Conservation (phyloP, 2,329 filamentous ascomycete species). For the Fusarium heterosporum region DNA sequence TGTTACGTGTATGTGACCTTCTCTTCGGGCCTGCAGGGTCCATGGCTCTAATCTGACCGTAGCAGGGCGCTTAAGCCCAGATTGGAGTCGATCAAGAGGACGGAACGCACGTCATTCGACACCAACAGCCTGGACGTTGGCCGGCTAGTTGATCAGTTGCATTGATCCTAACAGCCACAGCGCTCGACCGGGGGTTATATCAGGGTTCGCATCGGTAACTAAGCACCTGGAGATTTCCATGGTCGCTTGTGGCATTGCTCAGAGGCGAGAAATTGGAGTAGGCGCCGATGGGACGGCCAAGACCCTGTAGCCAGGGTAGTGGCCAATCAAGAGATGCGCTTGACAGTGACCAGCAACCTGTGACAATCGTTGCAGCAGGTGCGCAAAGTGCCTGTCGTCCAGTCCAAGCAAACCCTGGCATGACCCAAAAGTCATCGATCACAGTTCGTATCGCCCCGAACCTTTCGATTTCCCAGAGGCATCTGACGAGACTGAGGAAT, state of each 20-base stretch:
- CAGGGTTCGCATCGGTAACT: background rate
- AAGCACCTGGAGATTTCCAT: constrained; percentile 6
- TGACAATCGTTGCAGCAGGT: constrained; percentile 43
- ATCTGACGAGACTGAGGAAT: constrained; percentile 45
- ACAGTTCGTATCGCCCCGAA: constrained; percentile 40
- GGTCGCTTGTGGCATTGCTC: constrained; percentile 5
- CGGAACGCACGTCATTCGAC: constrained; percentile 44
- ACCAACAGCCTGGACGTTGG: constrained; percentile 37
- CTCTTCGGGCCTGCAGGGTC: constrained; percentile 34
- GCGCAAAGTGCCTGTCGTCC: constrained; percentile 29
- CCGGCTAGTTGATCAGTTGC: constrained; percentile 15
- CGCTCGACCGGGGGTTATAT: constrained; percentile 20
- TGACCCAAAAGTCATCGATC: constrained; percentile 25
- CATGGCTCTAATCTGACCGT: constrained; percentile 33
- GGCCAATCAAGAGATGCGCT: constrained; percentile 23
- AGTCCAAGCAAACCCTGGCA: constrained; percentile 29
- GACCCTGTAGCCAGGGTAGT: constrained; percentile 10
- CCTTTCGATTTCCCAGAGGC: constrained; percentile 44
- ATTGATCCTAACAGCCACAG: constrained; percentile 20
- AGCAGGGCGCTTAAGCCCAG: constrained; percentile 43
- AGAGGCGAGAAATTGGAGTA: constrained; percentile 16
- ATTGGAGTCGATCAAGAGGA: constrained; percentile 27
- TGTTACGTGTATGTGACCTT: constrained; percentile 9
- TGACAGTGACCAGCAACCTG: constrained; percentile 37
- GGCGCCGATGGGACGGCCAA: constrained; percentile 29